These are phyloP conservation scores for Saprolegnia parasitica DNA, from an alignment of 352 stramenopile species.

Conservation along the genomic window DNA sequence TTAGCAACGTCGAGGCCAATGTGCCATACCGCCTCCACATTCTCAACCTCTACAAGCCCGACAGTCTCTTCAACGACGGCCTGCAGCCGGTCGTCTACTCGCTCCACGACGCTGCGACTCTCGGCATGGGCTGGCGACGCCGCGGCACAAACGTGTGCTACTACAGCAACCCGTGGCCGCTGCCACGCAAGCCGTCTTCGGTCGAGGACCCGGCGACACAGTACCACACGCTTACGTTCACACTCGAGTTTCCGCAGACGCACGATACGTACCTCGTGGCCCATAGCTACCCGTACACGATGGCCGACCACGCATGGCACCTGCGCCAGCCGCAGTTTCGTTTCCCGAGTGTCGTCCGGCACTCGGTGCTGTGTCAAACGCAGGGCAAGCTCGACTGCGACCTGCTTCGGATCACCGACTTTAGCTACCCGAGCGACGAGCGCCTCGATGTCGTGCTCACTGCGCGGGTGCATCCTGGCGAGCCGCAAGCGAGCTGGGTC, in stretches of 20 bases:
- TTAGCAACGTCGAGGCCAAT: constrained; percentile 62
- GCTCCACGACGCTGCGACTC: constrained; percentile 46
- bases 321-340: constrained; percentile 39
- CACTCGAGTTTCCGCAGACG: constrained; percentile 63
- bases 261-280: constrained; percentile 87
- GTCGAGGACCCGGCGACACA: constrained; percentile 22
- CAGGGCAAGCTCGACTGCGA: constrained; percentile 56
- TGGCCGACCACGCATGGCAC: constrained; percentile 71
- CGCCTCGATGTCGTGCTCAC: constrained; percentile 61
- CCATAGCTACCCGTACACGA: constrained; percentile 90
- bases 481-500: constrained; percentile 90
- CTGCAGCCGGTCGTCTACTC: constrained; percentile 90
- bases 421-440: constrained; percentile 22
- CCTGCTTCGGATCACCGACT: constrained; percentile 59
- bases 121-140: constrained; percentile 66
- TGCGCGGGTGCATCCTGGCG: constrained; percentile 86
- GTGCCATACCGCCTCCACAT: constrained; percentile 86
- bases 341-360: constrained; percentile 38
- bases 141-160: constrained; percentile 84
- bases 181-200: constrained; percentile 9
- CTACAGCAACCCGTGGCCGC: constrained; percentile 57
- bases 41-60: constrained; percentile 90
- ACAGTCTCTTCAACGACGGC: constrained; percentile 88
- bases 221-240: constrained; percentile 89
- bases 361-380: constrained; percentile 53